A percentile compares a stretch with the other conserved stretches of the same genome.
Evolutionary conservation across 2,329 filamentous ascomycete genomes (phyloP).

Genomic region (Penicillium occitanis): DNA sequence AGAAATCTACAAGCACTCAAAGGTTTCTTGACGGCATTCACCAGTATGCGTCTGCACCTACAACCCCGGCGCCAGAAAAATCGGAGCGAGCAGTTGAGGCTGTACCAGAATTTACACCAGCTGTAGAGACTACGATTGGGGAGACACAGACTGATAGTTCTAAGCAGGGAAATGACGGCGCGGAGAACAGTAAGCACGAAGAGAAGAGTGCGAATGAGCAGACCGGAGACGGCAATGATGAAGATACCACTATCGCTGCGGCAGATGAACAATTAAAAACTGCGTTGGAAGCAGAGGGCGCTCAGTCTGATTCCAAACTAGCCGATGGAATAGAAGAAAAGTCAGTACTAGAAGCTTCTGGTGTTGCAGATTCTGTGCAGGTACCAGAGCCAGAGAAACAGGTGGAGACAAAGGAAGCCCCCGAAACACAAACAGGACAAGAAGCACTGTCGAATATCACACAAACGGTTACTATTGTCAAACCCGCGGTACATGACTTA

Average conservation of each 20-base stretch:
- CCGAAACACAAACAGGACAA: neutral
- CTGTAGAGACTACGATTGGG: neutral
- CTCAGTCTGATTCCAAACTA: conserved; percentile 5
- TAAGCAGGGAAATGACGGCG: neutral
- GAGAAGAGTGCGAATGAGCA: neutral
- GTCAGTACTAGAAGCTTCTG: neutral
- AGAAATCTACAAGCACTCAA: conserved; percentile 4
- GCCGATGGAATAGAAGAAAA: neutral
- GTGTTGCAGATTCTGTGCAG: neutral
- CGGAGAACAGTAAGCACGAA: neutral
- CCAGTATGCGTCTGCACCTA: conserved; percentile 27
- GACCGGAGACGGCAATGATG: neutral
- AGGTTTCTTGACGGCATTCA: conserved; percentile 29
- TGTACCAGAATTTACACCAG: neutral
- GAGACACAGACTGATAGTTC: neutral
- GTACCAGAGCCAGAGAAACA: neutral
- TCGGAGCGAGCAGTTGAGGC: neutral
- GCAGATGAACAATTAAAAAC: neutral
- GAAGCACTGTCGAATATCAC: neutral
- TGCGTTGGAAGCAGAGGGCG: neutral
- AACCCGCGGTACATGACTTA: neutral
- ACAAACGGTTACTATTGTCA: neutral
- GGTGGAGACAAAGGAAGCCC: neutral
- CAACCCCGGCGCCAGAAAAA: conserved; percentile 7
- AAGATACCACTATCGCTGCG: neutral